phyloP scores from a whole-genome alignment of 192 early-diverging fungal genomes.

The Umbelopsis vinacea region DNA sequence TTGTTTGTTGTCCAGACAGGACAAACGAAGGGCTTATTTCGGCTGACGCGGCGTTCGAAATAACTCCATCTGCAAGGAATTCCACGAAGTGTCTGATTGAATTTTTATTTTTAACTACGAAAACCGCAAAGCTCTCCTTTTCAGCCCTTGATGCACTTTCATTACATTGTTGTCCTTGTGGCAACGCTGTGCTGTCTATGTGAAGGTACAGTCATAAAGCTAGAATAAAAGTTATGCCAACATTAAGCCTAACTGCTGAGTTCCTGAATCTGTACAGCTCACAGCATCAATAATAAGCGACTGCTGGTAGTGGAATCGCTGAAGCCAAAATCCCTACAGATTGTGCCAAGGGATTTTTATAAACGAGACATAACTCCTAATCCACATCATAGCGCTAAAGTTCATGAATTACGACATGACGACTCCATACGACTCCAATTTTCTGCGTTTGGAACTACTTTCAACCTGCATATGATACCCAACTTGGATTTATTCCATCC shows the following conservation, averaged over 20 bases:
- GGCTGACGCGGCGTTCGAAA: neutral
- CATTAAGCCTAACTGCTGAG: neutral
- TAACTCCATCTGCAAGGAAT: neutral
- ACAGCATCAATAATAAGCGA: constrained; percentile 17
- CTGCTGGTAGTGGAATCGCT: neutral
- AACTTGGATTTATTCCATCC: constrained; percentile 75
- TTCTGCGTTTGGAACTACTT: constrained; percentile 67
- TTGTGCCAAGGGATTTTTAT: constrained; percentile 18
- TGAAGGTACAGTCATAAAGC: neutral
- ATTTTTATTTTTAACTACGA: neutral
- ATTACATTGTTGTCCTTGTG: neutral
- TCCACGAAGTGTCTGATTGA: neutral
- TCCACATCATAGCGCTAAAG: neutral
- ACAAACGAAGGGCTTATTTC: neutral
- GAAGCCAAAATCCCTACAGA: neutral
- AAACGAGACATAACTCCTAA: constrained; percentile 10
- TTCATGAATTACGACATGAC: constrained; percentile 32
- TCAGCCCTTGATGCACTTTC: neutral
- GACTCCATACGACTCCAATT: constrained; percentile 63
- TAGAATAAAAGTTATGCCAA: too few relatives aligned
- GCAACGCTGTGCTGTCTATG: neutral
- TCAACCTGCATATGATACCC: constrained; percentile 66
- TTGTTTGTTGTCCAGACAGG: neutral
- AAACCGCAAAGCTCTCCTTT: neutral
- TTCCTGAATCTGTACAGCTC: neutral